Evolutionary conservation across 2,329 filamentous ascomycete genomes (phyloP), one percentile per base, ranked within the genome.

Genomic region (Botrytis fragariae): DNA sequence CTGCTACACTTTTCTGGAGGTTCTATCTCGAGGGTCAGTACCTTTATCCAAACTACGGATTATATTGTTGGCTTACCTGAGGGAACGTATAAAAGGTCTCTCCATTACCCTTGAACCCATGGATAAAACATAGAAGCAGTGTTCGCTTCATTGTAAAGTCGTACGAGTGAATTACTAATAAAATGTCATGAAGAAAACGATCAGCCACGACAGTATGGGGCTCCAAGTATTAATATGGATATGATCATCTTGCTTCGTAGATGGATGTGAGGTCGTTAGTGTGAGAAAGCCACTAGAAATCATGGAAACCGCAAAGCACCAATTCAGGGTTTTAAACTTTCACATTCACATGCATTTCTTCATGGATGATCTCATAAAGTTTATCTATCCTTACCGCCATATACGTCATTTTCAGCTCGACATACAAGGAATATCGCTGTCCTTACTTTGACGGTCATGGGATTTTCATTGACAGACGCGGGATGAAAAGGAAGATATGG

Each of bases 51-150:
- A 32, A 14, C n/a, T 29, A 8, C 29, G 44, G n/a, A 10, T 22
- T 5, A 2, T n/a, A 14, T 18, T 12, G 60, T 0, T 6, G 7
- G 75, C 79, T 62, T 68, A 84, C 84, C 74, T 86, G 83, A 0
- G 91, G 91, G 77, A 93, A 93, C 5, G 85, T 85, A 63, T 86
- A 85, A 79, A 93, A 93, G 29, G 91, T 93, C 79, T 92, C 85
- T 76, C 93, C 91, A 77, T 87, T 86, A 60, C 91, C 91, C 71
- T 91, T 77, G 85, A 93, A 93, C 64, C 92, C 92, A 81, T 94
- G 92, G 68, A 94, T 89, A 80, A 93, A 93, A 80, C 90, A 92
- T 12, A 94, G 85, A 3, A 94, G 82, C 7, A 94, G 81, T 35
- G 91, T 92, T 80, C 87, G 87, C 81, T 85, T 85, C 84, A 85